These are phyloP conservation scores for Ceratobasidium sp. DNA, from an alignment of 1,284 basidiomycete species.

Conservation along the genomic window DNA sequence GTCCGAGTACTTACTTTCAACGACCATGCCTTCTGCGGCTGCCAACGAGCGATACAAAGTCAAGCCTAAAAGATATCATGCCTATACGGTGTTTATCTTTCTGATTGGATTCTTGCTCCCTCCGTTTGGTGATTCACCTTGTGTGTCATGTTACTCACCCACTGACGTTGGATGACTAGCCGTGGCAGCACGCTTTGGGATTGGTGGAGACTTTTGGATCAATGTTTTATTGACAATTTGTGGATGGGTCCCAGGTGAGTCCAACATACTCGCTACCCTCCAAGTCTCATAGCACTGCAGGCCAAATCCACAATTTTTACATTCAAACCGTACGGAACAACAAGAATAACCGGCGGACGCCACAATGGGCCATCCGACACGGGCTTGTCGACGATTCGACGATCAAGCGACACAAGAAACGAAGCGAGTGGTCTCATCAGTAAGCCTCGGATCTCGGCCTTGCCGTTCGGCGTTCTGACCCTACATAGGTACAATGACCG, in stretches of 20 bases:
- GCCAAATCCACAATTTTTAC: constrained; percentile 82
- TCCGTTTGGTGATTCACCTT: constrained; percentile 74
- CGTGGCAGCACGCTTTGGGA: constrained; percentile 92
- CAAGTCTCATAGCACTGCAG: constrained; percentile 51
- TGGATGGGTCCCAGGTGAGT: constrained; percentile 87
- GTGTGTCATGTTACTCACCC: background rate
- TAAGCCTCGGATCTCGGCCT: background rate
- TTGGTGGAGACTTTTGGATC: constrained; percentile 91
- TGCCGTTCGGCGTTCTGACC: background rate
- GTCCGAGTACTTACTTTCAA: background rate
- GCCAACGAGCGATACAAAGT: constrained; percentile 12
- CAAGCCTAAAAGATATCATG: constrained; percentile 74
- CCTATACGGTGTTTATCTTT: constrained; percentile 81
- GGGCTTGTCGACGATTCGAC: constrained; percentile 83
- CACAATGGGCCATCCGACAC: constrained; percentile 93
- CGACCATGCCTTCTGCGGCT: constrained; percentile 1
- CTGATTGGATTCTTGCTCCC: constrained; percentile 84
- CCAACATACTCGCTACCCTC: background rate
- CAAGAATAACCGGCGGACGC: constrained; percentile 87
- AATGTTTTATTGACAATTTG: constrained; percentile 88
- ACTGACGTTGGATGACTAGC: constrained; percentile 57
- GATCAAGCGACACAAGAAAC: constrained; percentile 75
- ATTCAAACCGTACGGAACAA: constrained; percentile 92
- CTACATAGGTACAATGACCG: constrained; percentile 72
- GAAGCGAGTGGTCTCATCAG: constrained; percentile 84